These are phyloP conservation scores for Aspergillus steynii DNA, from an alignment of 495 filamentous ascomycete genomes.

Conservation along the genomic window DNA sequence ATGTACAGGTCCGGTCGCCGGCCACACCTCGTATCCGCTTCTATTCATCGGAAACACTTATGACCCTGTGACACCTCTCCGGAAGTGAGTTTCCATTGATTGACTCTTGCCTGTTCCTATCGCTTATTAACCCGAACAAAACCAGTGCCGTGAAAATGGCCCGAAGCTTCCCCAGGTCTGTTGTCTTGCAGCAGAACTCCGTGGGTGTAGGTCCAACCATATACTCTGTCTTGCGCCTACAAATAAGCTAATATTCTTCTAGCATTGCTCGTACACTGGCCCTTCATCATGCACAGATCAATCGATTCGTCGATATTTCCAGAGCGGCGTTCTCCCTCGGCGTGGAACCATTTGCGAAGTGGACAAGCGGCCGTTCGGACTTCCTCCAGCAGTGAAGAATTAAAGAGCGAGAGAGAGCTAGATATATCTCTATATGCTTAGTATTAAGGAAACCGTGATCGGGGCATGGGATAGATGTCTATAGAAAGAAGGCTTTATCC, in stretches of 20 bases:
- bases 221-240: too few relatives aligned
- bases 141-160: constrained; percentile 51
- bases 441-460: too few relatives aligned
- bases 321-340: constrained; percentile 43
- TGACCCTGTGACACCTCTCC: constrained; percentile 62
- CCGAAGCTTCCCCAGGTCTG: constrained; percentile 50
- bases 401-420: too few relatives aligned
- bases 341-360: constrained; percentile 41
- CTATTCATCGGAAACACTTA: constrained; percentile 59
- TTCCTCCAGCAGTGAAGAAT: background rate
- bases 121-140: background rate
- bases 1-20: constrained; percentile 30
- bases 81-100: constrained; percentile 22
- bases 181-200: constrained; percentile 51
- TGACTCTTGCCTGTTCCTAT: constrained; percentile 4
- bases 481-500: too few relatives aligned
- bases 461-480: too few relatives aligned
- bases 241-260: background rate
- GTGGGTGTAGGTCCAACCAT: constrained; percentile 48
- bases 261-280: constrained; percentile 48
- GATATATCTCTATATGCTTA: too few relatives aligned
- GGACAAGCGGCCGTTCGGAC: constrained; percentile 31
- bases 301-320: constrained; percentile 46
- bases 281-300: constrained; percentile 49
- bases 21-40: constrained; percentile 54